Conservation (phyloP, 2,329 filamentous ascomycete genomes). For the Alternaria ethzedia region DNA sequence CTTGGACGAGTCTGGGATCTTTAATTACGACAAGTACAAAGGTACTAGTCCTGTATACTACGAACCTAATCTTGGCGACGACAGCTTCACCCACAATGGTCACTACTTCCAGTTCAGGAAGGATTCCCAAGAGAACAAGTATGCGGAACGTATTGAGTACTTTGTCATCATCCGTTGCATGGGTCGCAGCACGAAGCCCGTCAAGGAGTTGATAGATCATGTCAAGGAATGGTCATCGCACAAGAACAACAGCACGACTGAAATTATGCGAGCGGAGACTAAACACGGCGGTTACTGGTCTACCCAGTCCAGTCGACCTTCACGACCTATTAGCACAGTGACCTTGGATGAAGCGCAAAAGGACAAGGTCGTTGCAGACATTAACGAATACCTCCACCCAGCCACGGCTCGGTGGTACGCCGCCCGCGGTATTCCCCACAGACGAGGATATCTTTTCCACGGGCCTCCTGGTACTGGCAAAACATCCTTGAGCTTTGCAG, state of each 20-base stretch:
- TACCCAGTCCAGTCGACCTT: slow-evolving; percentile 61
- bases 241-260: slow-evolving; percentile 53
- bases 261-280: slow-evolving; percentile 53
- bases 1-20: slow-evolving; percentile 42
- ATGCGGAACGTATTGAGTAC: slow-evolving; percentile 2
- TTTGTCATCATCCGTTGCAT: slow-evolving; percentile 50
- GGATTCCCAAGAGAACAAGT: slow-evolving; percentile 22
- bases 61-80: slow-evolving; percentile 56
- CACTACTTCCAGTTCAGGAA: slow-evolving; percentile 51
- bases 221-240: slow-evolving; percentile 54
- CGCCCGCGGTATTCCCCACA: slow-evolving; percentile 83
- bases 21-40: slow-evolving; percentile 59
- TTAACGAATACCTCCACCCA: slow-evolving; percentile 79
- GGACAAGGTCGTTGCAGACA: slow-evolving; percentile 69
- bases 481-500: slow-evolving; percentile 54
- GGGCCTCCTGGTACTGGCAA: slow-evolving; percentile 84
- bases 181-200: slow-evolving; percentile 56
- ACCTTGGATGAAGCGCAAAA: slow-evolving; percentile 74
- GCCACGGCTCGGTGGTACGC: slow-evolving; percentile 79
- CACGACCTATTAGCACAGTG: slow-evolving; percentile 76
- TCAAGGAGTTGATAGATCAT: slow-evolving; percentile 55
- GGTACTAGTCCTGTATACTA: slow-evolving; percentile 57
- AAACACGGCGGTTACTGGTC: slow-evolving; percentile 45
- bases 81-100: slow-evolving; percentile 54
- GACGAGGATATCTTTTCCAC: slow-evolving; percentile 81